Percentiles rank a stretch among this genome's conserved stretches.
Evolutionary conservation across 305 asterid genomes (phyloP).

Genomic region (Solanum hybrid): DNA sequence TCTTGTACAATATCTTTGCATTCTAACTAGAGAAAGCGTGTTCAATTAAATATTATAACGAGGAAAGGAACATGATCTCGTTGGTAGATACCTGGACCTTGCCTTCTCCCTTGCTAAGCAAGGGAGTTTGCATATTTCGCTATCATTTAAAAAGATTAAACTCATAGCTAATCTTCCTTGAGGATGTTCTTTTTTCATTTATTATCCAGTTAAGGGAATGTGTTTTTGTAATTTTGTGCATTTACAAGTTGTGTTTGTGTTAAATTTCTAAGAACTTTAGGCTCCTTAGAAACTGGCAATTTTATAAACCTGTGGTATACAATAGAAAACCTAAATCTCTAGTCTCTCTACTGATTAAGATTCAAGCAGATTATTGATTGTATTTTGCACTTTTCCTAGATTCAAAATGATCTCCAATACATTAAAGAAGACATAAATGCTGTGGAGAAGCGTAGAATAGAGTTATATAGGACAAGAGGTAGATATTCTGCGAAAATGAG

Average conservation of each 20-base stretch:
- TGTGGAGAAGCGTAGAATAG: conserved; percentile 70
- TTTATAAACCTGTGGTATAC: background rate
- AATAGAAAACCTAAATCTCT: background rate
- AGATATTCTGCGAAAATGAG: conserved; percentile 46
- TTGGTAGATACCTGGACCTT: background rate
- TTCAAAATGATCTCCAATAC: conserved; percentile 63
- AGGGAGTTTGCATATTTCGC: background rate
- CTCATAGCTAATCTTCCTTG: background rate
- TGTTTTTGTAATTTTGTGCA: background rate
- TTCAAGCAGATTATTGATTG: no score
- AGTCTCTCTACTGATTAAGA: background rate
- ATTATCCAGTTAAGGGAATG: background rate
- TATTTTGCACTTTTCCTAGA: conserved; percentile 26
- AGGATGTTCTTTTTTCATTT: background rate
- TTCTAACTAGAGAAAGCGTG: background rate
- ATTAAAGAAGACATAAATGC: conserved; percentile 71
- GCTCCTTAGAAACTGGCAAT: background rate
- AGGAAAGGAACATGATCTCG: background rate
- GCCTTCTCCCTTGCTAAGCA: background rate
- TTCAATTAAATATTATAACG: background rate
- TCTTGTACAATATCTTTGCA: background rate
- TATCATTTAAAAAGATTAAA: background rate
- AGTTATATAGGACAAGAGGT: conserved; percentile 54
- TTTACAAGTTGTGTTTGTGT: background rate
- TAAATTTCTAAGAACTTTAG: background rate